Base-by-base conservation (phyloP, 768 basidiomycete genomes). In the Pilatotrama ljubarskyi region DNA sequence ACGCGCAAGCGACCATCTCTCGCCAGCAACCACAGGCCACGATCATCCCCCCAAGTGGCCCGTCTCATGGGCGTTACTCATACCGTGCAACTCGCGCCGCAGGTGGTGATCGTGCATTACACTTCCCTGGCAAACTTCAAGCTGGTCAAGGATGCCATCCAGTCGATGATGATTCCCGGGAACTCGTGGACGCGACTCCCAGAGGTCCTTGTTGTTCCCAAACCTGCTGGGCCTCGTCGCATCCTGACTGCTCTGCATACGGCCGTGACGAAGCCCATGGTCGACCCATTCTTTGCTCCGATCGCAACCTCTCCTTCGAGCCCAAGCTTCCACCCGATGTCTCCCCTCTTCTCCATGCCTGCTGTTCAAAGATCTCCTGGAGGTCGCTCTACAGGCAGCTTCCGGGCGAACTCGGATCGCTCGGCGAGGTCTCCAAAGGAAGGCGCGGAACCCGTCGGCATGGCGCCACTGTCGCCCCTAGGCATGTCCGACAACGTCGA, bases 141-240 rank as follows among this genome's bases (percentile, higher is more conserved):
- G 72, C 68, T 82, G 36, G 87, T 95, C 51, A 93, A 91, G 69
- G 95, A 98, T 65, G 79, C 88, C 11, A 80, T 98, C 18, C 89
- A 95, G 64, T 84, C 84, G 17, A 77, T 87, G 18, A 76, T 89
- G 62, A 71, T 72, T 38, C 78, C 80, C 0, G 82, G 82, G 52
- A 73, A 76, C 36, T 74, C 81, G 11, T 59, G 77, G 68, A 69
- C 76, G 22, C 77, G 80, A 15, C 72, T 90, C 11, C 88, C 97
- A 0, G 97, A 99, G 66, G 85, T 99, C 26, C 91, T 98, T 82
- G 93, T 99, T 65, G 88, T 98, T 38, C 96, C 95, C 20, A 99
- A 98, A 74, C 96, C 96, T 10, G 95, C 91, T 17, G 96, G 97
- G 5, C 97, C 97, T 7, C 85, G 96, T 38, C 86, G 96, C 9